These are phyloP conservation scores for Solanum lycopersicoides DNA, from an alignment of 257 asterid genomes.

Conservation along the genomic window DNA sequence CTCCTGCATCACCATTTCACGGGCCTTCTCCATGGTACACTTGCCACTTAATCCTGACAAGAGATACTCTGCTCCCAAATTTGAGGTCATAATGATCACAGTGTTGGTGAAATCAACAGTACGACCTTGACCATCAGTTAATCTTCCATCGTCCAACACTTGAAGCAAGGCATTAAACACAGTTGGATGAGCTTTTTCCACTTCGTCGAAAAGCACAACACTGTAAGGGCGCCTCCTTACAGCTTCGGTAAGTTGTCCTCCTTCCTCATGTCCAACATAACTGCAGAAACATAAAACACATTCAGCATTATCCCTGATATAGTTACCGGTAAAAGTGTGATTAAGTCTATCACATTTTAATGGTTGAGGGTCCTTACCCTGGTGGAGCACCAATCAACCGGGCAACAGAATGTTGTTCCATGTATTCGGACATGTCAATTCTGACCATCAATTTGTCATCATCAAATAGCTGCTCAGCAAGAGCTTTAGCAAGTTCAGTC, in stretches of 20 bases:
- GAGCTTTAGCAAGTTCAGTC: slow-evolving; percentile 90
- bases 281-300: neutral
- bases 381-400: slow-evolving; percentile 93
- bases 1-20: slow-evolving; percentile 84
- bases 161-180: slow-evolving; percentile 80
- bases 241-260: slow-evolving; percentile 84
- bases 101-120: slow-evolving; percentile 78
- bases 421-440: slow-evolving; percentile 90
- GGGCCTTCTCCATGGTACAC: slow-evolving; percentile 60
- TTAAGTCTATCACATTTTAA: too few species aligned
- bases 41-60: slow-evolving; percentile 62
- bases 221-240: slow-evolving; percentile 90
- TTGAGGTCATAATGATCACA: slow-evolving; percentile 84
- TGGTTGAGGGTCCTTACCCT: slow-evolving; percentile 39
- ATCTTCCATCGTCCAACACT: slow-evolving; percentile 79
- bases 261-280: slow-evolving; percentile 92
- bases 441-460: slow-evolving; percentile 71
- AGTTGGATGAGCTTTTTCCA: slow-evolving; percentile 73
- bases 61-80: slow-evolving; percentile 74
- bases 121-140: slow-evolving; percentile 91
- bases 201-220: slow-evolving; percentile 79
- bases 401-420: slow-evolving; percentile 96
- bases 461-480: slow-evolving; percentile 82
- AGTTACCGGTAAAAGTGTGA: neutral
- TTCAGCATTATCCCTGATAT: too few species aligned